A percentile compares a stretch with the other conserved stretches of the same genome.
Evolutionary conservation across 2,329 filamentous ascomycete genomes (phyloP).

Genomic region (Cryphonectria nitschkei): DNA sequence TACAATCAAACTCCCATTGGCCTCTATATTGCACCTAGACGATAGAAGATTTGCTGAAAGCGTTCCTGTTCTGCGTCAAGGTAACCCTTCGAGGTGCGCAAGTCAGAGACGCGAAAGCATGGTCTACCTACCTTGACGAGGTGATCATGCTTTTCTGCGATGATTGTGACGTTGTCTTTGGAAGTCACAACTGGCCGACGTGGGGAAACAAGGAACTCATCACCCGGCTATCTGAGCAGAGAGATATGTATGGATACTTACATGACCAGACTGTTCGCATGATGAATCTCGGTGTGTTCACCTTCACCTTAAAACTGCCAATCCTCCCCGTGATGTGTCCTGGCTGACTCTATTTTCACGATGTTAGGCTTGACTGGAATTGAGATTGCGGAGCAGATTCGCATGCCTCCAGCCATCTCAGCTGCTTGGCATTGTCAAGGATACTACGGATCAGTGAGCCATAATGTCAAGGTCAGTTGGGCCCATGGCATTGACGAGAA

Average conservation of each 20-base stretch:
- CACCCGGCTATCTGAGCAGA: conserved; percentile 38
- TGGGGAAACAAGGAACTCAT: conserved; percentile 39
- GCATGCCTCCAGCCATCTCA: conserved; percentile 39
- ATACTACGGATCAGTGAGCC: conserved; percentile 43
- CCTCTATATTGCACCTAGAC: background rate
- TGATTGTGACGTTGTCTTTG: conserved; percentile 41
- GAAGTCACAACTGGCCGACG: conserved; percentile 47
- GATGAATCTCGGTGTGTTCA: conserved; percentile 36
- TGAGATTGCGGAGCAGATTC: conserved; percentile 45
- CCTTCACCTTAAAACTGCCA: background rate
- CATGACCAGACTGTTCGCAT: conserved; percentile 45
- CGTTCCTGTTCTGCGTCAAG: background rate
- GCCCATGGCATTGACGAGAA: background rate
- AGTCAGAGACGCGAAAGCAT: conserved; percentile 46
- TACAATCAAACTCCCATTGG: too few species aligned
- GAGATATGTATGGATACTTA: conserved; percentile 45
- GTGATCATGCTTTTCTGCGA: conserved; percentile 41
- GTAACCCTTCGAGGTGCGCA: conserved; percentile 45
- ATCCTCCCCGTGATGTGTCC: background rate
- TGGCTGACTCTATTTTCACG: background rate
- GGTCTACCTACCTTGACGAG: conserved; percentile 44
- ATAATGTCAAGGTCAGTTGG: conserved; percentile 41
- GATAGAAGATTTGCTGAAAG: background rate
- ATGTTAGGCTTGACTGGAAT: conserved; percentile 38
- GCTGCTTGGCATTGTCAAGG: conserved; percentile 39